Evolutionary conservation across 352 stramenopile genomes (phyloP), one percentile per base, ranked within the genome.

Genomic region (Globisporangium alternatum): DNA sequence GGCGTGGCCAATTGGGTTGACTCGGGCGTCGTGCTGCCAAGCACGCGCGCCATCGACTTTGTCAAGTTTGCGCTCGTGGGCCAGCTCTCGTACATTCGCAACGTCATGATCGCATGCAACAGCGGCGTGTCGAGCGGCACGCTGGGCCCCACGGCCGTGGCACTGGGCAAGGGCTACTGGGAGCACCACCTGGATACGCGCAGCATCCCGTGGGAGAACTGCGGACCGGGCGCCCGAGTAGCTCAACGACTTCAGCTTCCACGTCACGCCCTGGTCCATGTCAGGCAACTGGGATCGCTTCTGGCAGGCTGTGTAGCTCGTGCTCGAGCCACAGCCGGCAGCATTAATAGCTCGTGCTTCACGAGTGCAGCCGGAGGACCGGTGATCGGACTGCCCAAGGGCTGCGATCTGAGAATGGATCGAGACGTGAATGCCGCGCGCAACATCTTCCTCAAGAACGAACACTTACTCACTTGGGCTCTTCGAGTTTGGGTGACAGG

Each of bases 141-240:
- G 47, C 21, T 53, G 8, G 45, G 21, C 2, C 21, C 47, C 47
- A 53, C 10, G 44, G 47, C 47, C 47, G 22, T 53, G 47, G 15
- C 47, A 22, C 48, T 54, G 1, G 48, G 48, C 25, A 54, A 54
- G 12, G 48, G 22, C 25, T 58, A 39, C 52, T 58, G 52, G 52
- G 52, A 58, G 33, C 37, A 60, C 53, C 53, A 59, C 33, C 35
- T 60, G 54, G 54, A n/a, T 0, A 37, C n/a, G 33, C 35, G 21
- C 31, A 22, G 37, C n/a, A 60, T 60, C n/a, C 53, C 53, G n/a
- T 60, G 53, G 31, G 53, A 60, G 31, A 60, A 48, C 53, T 60
- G 33, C 53, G 53, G 53, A 31, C 21, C 53, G n/a, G 53, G 33
- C 53, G 53, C 43, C 33, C 53, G 47, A 60, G 53, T 33, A 60